Conservation (phyloP, 2,329 filamentous ascomycete genomes). For the Venturia nashicola region DNA sequence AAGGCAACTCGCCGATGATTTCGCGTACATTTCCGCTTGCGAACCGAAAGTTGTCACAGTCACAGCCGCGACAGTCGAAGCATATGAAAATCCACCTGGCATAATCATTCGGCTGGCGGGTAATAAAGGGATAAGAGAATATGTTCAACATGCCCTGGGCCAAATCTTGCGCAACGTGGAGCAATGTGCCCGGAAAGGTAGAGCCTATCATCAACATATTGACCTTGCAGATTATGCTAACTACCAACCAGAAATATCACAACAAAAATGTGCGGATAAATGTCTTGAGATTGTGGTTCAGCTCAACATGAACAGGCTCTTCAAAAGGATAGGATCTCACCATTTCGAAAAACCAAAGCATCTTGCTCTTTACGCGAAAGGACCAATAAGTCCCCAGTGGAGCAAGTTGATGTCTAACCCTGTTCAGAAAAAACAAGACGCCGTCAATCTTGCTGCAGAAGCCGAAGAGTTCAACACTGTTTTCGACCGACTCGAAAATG, state of each 20-base stretch:
- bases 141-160: not conserved
- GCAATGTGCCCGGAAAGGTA: conserved; percentile 5
- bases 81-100: not conserved
- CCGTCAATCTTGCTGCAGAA: not conserved
- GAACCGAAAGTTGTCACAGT: conserved; percentile 1
- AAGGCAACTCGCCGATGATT: not conserved
- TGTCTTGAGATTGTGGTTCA: conserved; percentile 2
- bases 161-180: not conserved
- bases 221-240: not conserved
- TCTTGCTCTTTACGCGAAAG: not conserved
- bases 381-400: conserved; percentile 5
- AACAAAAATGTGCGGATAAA: not conserved
- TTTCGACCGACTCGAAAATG: conserved; percentile 1
- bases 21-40: conserved; percentile 4
- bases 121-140: conserved; percentile 6
- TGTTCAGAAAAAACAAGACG: not conserved
- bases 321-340: conserved; percentile 2
- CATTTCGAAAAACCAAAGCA: conserved; percentile 4
- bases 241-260: not conserved
- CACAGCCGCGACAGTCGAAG: conserved; percentile 1
- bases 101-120: not conserved
- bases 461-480: not conserved
- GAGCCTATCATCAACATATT: not conserved
- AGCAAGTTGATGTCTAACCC: not conserved
- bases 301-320: conserved; percentile 6